These are phyloP conservation scores for Dioszegia aurantiaca DNA, from an alignment of 768 basidiomycete species.

Conservation along the genomic window DNA sequence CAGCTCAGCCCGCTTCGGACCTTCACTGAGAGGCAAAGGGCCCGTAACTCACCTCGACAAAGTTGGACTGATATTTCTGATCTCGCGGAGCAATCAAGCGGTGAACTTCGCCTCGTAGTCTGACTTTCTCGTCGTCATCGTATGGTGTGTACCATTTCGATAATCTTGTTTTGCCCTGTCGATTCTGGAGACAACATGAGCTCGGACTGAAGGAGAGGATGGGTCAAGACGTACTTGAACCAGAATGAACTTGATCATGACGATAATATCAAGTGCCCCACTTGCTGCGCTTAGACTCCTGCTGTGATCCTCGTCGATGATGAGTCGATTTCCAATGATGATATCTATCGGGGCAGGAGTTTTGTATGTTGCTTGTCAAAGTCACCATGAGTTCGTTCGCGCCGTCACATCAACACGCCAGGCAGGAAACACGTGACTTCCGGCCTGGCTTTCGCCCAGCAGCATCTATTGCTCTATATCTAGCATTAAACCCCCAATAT, in stretches of 20 bases:
- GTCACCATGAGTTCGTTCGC: not conserved
- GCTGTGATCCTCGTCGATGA: too few relatives aligned
- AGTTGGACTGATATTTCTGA: conserved; percentile 98
- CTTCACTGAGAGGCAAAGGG: too few relatives aligned
- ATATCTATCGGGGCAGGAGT: too few relatives aligned
- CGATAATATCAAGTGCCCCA: too few relatives aligned
- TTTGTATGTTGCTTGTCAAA: too few relatives aligned
- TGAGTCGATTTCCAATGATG: too few relatives aligned
- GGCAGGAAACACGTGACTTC: too few relatives aligned
- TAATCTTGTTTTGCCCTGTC: conserved; percentile 94
- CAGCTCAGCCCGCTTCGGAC: conserved; percentile 5
- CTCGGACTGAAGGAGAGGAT: not conserved
- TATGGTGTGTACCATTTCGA: conserved; percentile 99
- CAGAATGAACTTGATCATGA: conserved; percentile 95
- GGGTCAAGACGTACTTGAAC: conserved; percentile 68
- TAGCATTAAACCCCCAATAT: too few relatives aligned
- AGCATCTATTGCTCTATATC: not conserved
- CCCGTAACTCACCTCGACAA: conserved; percentile 76
- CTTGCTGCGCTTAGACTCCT: too few relatives aligned
- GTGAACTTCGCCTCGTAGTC: conserved; percentile 93
- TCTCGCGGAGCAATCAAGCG: conserved; percentile 91
- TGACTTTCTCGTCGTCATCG: conserved; percentile 98
- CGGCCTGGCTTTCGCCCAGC: too few relatives aligned
- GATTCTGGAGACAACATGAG: conserved; percentile 62
- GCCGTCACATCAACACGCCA: too few relatives aligned